Conservation (phyloP, 345 rosid genomes). For the Eucalyptus tenuipes region DNA sequence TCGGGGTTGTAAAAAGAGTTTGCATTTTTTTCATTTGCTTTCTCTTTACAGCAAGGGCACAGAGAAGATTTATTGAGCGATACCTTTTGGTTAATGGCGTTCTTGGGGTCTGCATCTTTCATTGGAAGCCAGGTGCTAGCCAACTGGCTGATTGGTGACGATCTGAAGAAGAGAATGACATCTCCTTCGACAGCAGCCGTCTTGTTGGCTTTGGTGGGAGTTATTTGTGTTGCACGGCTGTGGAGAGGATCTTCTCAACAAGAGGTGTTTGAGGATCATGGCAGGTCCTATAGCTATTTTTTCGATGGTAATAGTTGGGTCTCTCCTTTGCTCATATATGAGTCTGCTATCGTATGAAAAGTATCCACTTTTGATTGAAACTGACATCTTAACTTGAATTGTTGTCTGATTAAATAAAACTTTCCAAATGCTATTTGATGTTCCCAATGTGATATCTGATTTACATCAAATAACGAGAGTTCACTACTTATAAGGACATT, state of each 20-base stretch:
- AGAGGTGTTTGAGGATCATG: conserved; percentile 24
- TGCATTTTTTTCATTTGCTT: not conserved
- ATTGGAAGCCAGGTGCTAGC: conserved; percentile 69
- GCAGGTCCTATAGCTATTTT: conserved; percentile 28
- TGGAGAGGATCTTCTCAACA: conserved; percentile 38
- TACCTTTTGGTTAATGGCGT: conserved; percentile 89
- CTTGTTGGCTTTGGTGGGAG: conserved; percentile 37
- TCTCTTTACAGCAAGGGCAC: conserved; percentile 60
- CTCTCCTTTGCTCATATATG: not conserved
- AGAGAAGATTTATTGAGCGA: conserved; percentile 62
- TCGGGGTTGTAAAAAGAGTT: not conserved
- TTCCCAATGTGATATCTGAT: not conserved
- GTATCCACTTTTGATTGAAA: not conserved
- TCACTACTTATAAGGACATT: not conserved
- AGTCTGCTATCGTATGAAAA: not conserved
- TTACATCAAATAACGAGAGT: not conserved
- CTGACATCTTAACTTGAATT: not conserved
- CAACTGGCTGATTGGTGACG: conserved; percentile 47
- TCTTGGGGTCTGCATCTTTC: conserved; percentile 63
- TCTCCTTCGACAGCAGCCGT: conserved; percentile 29
- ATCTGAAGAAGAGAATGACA: conserved; percentile 26
- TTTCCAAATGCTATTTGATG: not conserved
- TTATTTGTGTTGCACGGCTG: conserved; percentile 30
- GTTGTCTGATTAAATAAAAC: not conserved
- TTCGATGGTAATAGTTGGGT: conserved; percentile 43